These are phyloP conservation scores for Aphanomyces cochlioides DNA, from an alignment of 352 stramenopile genomes.

Conservation along the genomic window DNA sequence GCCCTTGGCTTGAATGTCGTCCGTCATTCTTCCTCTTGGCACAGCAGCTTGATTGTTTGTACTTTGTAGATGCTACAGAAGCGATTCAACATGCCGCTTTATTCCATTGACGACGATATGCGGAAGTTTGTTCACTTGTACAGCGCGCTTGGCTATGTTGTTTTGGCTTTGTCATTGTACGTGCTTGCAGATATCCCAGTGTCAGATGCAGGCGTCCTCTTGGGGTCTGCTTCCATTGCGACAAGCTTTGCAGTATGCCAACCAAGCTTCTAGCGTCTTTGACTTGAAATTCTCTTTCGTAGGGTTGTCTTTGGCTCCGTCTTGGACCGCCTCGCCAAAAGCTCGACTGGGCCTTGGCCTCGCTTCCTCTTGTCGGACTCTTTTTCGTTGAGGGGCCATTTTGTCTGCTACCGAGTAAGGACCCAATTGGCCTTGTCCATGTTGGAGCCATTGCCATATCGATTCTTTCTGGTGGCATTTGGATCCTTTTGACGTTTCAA, in stretches of 20 bases:
- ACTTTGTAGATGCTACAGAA: slow-evolving; percentile 7
- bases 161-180: slow-evolving; percentile 63
- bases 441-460: not conserved
- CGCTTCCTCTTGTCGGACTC: slow-evolving; percentile 51
- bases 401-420: slow-evolving; percentile 12
- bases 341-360: slow-evolving; percentile 41
- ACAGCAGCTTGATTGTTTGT: too few relatives aligned
- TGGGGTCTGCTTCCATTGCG: slow-evolving; percentile 57
- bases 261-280: not conserved
- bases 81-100: slow-evolving; percentile 12
- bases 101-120: not conserved
- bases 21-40: slow-evolving; percentile 2
- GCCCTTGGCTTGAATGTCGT: slow-evolving; percentile 49
- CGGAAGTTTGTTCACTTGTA: slow-evolving; percentile 51
- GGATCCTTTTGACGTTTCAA: not conserved
- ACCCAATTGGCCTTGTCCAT: not conserved
- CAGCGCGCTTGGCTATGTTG: slow-evolving; percentile 47
- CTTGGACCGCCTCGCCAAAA: slow-evolving; percentile 43
- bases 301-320: not conserved
- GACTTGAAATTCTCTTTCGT: not conserved
- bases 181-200: slow-evolving; percentile 66
- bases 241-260: slow-evolving; percentile 56
- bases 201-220: slow-evolving; percentile 58
- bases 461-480: slow-evolving; percentile 1
- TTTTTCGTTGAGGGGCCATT: slow-evolving; percentile 54